phyloP scores from a whole-genome alignment of 129 eudicot species.

The Logfia minima region DNA sequence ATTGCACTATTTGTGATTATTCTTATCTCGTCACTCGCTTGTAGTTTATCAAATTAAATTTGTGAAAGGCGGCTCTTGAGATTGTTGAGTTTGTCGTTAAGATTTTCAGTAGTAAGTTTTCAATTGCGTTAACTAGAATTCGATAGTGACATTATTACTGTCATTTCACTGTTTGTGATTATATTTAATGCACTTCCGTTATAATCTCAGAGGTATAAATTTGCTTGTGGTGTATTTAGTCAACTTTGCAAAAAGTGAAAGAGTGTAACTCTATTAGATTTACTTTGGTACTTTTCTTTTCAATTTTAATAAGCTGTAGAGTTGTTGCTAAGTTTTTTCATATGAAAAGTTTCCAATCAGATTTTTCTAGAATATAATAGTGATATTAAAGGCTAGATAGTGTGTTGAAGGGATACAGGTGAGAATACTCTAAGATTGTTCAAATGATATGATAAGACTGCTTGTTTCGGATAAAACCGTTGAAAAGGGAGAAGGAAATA shows the following conservation, averaged over 20 bases:
- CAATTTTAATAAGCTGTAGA: background rate
- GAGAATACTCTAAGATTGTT: background rate
- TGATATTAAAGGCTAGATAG: background rate
- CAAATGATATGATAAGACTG: background rate
- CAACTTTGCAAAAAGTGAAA: background rate
- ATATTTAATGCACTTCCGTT: conserved; percentile 1
- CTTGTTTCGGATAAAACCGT: background rate
- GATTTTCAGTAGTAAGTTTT: background rate
- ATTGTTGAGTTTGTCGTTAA: conserved; percentile 18
- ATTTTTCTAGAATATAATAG: background rate
- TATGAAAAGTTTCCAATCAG: background rate
- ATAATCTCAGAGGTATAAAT: background rate
- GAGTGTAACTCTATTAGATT: background rate
- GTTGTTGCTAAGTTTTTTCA: conserved; percentile 12
- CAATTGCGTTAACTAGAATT: background rate
- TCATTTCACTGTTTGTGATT: conserved; percentile 3
- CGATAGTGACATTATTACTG: conserved; percentile 5
- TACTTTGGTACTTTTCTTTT: background rate
- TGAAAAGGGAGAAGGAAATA: conserved; percentile 8
- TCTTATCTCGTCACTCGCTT: background rate
- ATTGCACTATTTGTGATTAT: conserved; percentile 16
- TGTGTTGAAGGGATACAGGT: background rate
- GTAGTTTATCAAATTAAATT: background rate
- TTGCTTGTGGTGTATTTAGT: conserved; percentile 7
- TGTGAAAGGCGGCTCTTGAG: conserved; percentile 14